phyloP scores from a whole-genome alignment of 2,329 filamentous ascomycete species.

The Apiospora sp. region DNA sequence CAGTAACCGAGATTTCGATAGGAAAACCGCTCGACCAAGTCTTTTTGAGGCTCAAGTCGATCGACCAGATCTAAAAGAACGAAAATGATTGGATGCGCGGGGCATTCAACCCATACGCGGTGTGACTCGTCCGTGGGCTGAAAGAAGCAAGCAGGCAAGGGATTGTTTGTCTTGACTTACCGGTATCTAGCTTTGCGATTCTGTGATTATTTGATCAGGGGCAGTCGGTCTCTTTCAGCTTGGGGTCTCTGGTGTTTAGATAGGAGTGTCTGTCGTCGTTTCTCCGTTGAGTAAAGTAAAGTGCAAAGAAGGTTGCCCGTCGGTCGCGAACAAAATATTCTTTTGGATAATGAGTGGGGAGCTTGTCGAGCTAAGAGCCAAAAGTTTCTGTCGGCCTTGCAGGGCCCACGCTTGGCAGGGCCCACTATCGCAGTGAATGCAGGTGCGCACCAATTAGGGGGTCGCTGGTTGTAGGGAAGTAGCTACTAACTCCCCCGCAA shows the following conservation, averaged over 20 bases:
- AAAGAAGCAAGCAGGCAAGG: not conserved
- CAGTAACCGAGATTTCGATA: not conserved
- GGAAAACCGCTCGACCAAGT: not conserved
- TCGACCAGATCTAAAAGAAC: not conserved
- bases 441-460: slow-evolving; percentile 14
- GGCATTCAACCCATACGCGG: slow-evolving; percentile 12
- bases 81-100: not conserved
- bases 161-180: not conserved
- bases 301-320: not conserved
- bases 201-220: not conserved
- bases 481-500: not conserved
- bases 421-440: not conserved
- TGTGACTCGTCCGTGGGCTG: slow-evolving; percentile 5
- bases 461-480: not conserved
- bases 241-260: not conserved
- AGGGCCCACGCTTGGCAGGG: not conserved
- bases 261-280: not conserved
- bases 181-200: not conserved
- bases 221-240: not conserved
- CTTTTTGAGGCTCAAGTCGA: not conserved
- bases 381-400: slow-evolving; percentile 19
- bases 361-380: slow-evolving; percentile 4
- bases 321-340: slow-evolving; percentile 20
- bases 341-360: slow-evolving; percentile 17
- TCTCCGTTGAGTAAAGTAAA: not conserved